Evolutionary conservation across 495 filamentous ascomycete genomes (phyloP).

Genomic region (Talaromyces nanjingensis): DNA sequence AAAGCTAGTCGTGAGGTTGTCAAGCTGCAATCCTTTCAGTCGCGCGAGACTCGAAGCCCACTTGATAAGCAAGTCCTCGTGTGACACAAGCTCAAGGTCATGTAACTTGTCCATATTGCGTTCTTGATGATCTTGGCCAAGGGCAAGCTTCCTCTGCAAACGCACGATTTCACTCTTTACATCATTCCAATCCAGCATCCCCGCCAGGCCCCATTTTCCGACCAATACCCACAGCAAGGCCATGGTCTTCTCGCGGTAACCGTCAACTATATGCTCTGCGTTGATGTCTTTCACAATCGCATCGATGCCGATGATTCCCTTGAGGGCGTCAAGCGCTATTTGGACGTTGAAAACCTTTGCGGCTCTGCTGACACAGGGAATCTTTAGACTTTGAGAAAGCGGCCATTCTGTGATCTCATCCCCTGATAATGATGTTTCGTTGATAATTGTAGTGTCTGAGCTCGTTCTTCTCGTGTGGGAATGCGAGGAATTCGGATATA

Average conservation of each 20-base stretch:
- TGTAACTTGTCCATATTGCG: conserved; percentile 14
- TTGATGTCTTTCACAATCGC: conserved; percentile 31
- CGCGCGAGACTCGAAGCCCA: conserved; percentile 49
- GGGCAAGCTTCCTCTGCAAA: conserved; percentile 25
- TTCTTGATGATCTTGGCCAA: conserved; percentile 11
- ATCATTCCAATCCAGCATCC: conserved; percentile 49
- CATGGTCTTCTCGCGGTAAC: conserved; percentile 61
- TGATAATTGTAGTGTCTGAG: conserved; percentile 16
- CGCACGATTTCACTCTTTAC: conserved; percentile 44
- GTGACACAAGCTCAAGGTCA: conserved; percentile 21
- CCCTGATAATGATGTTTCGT: conserved; percentile 6
- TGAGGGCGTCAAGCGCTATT: conserved; percentile 49
- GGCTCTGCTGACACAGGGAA: conserved; percentile 48
- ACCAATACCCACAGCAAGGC: conserved; percentile 57
- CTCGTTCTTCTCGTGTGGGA: conserved; percentile 14
- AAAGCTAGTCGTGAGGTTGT: conserved; percentile 56
- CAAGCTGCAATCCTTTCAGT: conserved; percentile 37
- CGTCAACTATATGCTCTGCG: conserved; percentile 59
- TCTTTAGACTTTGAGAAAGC: conserved; percentile 53
- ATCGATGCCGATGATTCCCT: conserved; percentile 27
- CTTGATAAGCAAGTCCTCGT: conserved; percentile 37
- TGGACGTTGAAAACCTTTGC: conserved; percentile 58
- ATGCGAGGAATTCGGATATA: conserved; percentile 32
- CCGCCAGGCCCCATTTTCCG: conserved; percentile 46
- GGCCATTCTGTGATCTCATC: conserved; percentile 23